A percentile compares a stretch with the other conserved stretches of the same genome.
These are phyloP conservation scores for Cytospora piceicola DNA, from an alignment of 2,329 filamentous ascomycete genomes.

Conservation along the genomic window DNA sequence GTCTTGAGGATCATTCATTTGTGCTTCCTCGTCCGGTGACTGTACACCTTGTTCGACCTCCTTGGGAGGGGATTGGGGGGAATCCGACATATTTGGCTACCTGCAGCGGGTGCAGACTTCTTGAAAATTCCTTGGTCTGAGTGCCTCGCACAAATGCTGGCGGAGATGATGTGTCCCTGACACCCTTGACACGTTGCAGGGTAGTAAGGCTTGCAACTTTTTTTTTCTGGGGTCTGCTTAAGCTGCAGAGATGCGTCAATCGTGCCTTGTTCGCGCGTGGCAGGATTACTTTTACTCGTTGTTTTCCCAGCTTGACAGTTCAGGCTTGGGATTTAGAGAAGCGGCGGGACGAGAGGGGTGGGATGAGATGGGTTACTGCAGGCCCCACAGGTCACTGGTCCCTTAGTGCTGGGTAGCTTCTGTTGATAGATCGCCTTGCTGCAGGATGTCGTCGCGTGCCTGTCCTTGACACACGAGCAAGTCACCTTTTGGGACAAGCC, in stretches of 20 bases:
- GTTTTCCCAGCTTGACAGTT: conserved; percentile 35
- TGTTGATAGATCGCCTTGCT: conserved; percentile 40
- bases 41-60: conserved; percentile 92
- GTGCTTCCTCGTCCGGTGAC: conserved; percentile 91
- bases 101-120: conserved; percentile 67
- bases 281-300: conserved; percentile 39
- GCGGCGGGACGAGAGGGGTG: conserved; percentile 37
- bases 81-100: conserved; percentile 90
- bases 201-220: conserved; percentile 56
- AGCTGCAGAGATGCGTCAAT: conserved; percentile 61
- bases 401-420: conserved; percentile 35
- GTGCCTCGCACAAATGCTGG: conserved; percentile 61
- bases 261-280: conserved; percentile 41
- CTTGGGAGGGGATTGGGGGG: conserved; percentile 85
- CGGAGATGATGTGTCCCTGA: conserved; percentile 62
- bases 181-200: conserved; percentile 60
- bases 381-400: conserved; percentile 39
- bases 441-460: conserved; percentile 33
- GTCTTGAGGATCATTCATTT: conserved; percentile 87
- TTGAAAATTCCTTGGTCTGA: conserved; percentile 60
- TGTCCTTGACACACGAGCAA: conserved; percentile 24
- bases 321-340: conserved; percentile 35
- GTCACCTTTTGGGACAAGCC: conserved; percentile 24
- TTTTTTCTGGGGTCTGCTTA: conserved; percentile 46
- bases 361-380: conserved; percentile 43